Conservation (phyloP, 306 rosid species). For the Inga oerstediana region DNA sequence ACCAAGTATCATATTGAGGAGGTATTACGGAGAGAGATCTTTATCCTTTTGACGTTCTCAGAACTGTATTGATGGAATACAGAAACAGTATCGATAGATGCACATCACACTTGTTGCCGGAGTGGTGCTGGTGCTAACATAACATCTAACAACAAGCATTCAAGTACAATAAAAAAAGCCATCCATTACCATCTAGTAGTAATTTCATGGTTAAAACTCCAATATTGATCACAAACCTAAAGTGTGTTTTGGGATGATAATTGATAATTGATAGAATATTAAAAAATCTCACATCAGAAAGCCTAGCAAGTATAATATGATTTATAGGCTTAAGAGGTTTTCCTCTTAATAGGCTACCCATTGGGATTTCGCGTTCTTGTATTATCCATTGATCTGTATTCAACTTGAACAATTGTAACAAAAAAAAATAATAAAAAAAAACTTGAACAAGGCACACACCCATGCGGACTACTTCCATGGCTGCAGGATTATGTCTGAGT, state of each 20-base stretch:
- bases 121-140: background rate
- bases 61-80: background rate
- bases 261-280: too few relatives aligned
- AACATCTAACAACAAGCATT: background rate
- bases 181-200: background rate
- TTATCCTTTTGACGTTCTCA: background rate
- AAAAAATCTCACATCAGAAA: too few relatives aligned
- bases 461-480: too few relatives aligned
- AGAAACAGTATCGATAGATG: background rate
- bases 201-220: background rate
- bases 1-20: background rate
- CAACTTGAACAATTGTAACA: background rate
- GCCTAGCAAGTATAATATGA: too few relatives aligned
- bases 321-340: too few relatives aligned
- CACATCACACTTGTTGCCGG: background rate
- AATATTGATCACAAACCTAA: background rate
- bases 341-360: too few relatives aligned
- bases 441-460: too few relatives aligned
- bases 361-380: background rate
- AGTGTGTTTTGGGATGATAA: background rate
- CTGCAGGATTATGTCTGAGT: background rate
- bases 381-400: background rate
- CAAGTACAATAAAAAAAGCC: background rate
- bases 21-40: background rate
- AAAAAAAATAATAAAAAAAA: too few relatives aligned